A percentile compares a stretch with the other conserved stretches of the same genome.
phyloP scores from a whole-genome alignment of 78 protist genomes.

The Protostelium mycophagum region DNA sequence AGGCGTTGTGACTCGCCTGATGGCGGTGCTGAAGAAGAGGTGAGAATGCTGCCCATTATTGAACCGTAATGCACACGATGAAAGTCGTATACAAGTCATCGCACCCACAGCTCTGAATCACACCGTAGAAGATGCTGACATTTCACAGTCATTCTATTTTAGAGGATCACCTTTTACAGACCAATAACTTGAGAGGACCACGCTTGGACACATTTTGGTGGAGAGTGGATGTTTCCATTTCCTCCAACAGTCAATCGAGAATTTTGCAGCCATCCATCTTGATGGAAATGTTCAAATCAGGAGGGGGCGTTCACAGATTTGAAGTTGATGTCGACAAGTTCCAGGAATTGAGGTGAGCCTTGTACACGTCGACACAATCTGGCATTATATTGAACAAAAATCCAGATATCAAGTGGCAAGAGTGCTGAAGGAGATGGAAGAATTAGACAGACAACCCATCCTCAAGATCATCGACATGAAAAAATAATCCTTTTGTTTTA shows the following conservation, averaged over 20 bases:
- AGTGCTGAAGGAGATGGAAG: background rate
- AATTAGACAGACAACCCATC: background rate
- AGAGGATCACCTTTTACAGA: background rate
- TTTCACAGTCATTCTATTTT: background rate
- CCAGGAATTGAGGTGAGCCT: background rate
- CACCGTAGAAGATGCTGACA: background rate
- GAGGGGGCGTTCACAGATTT: background rate
- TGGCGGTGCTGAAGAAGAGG: background rate
- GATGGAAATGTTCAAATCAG: background rate
- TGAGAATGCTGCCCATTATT: background rate
- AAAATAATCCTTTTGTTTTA: no score
- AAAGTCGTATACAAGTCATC: background rate
- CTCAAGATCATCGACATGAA: background rate
- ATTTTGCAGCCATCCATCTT: background rate
- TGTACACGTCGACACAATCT: no score
- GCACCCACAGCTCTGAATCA: background rate
- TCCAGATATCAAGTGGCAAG: background rate
- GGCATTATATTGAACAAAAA: no score
- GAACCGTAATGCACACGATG: no score
- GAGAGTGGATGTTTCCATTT: background rate
- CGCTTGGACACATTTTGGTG: background rate
- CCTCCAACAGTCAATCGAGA: background rate
- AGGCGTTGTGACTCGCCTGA: background rate
- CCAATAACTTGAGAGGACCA: background rate
- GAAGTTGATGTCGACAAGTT: background rate